Conservation (phyloP, 768 basidiomycete species). For the Pleurotus giganteus region DNA sequence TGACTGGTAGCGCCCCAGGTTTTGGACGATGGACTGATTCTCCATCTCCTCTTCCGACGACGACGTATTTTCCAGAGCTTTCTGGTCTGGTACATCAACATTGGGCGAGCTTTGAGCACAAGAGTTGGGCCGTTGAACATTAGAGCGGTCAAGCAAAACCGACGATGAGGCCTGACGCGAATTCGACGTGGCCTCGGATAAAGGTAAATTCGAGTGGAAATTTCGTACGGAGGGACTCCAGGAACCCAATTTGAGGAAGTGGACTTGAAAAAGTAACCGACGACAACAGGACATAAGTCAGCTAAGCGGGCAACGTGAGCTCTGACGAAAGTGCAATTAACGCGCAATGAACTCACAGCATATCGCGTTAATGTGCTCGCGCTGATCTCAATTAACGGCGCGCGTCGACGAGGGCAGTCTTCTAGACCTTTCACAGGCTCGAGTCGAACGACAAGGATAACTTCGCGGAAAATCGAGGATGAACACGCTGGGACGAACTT, state of each 20-base stretch:
- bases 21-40: not conserved
- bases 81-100: not conserved
- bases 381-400: not conserved
- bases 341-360: constrained; percentile 44
- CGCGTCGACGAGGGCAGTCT: too few relatives aligned
- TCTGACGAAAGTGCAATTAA: not conserved
- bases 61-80: not conserved
- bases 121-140: not conserved
- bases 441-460: not conserved
- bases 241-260: constrained; percentile 29
- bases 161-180: not conserved
- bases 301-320: constrained; percentile 23
- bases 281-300: constrained; percentile 81
- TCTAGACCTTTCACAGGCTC: not conserved
- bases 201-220: constrained; percentile 21
- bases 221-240: constrained; percentile 14
- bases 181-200: constrained; percentile 8
- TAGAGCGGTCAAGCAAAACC: not conserved
- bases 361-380: constrained; percentile 35
- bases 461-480: constrained; percentile 7
- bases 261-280: constrained; percentile 49
- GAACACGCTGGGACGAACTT: not conserved
- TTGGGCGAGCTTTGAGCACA: not conserved
- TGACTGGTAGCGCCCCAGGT: not conserved
- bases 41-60: constrained; percentile 1